Evolutionary conservation across 805 yeast genomes (phyloP), one percentile per base, ranked within the genome.

Genomic region (Zygosaccharomyces gambellarensis): DNA sequence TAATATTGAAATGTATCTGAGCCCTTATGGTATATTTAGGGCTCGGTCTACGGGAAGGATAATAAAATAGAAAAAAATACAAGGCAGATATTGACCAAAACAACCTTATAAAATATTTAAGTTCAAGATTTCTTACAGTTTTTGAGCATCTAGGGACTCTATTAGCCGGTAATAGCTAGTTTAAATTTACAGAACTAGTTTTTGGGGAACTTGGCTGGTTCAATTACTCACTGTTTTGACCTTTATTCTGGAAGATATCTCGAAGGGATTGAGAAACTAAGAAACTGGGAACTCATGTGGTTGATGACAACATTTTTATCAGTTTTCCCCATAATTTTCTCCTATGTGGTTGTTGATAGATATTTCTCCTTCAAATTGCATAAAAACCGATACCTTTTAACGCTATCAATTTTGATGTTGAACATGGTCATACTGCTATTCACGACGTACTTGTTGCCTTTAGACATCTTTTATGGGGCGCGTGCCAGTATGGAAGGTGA

Each of bases 281-380:
- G 17, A 25, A 25, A 25, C 28, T 6, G 28, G 9, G 28, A 5
- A 6, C 28, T 25, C 9, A 51, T 51, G 54, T 51, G 54, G 54
- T 36, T 51, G 36, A 28, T 48, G 22, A 51, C 49, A 14, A 23
- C 44, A 22, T 38, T 25, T 36, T 45, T 49, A 6, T 25, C 44
- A n/a, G 9, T 45, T 21, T 30, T 48, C 21, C 48, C 45, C 31
- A 34, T 51, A 5, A 21, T 47, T 2, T 47, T 50, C 39, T 58
- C 68, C 4, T 49, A 55, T 27, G 46, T 46, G 14, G 53, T 54
- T 8, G 60, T 64, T 30, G 59, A 64, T 44, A 51, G 62, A 17
- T 64, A 63, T 41, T 58, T 65, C 42, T 59, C 65, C 6, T 61
- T 63, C 43, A 64, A 64, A 45, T 40, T 58, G 45, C 63, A 65